Evolutionary conservation across 306 rosid genomes (phyloP).

Genomic region (Corylus americana): DNA sequence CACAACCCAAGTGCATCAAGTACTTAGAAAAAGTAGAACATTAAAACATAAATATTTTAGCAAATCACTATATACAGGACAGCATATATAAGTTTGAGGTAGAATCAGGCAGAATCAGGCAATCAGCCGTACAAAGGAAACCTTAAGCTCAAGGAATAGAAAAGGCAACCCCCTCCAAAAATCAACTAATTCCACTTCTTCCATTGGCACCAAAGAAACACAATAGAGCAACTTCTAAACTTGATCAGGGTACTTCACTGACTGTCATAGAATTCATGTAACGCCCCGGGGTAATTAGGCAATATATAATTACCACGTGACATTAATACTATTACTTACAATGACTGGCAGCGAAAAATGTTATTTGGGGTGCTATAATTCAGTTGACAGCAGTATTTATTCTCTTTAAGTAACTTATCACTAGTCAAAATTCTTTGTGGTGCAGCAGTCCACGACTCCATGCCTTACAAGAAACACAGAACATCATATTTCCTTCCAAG

Average conservation of each 20-base stretch:
- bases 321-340: no score
- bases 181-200: neutral
- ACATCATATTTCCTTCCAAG: neutral
- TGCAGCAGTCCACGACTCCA: neutral
- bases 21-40: neutral
- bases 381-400: no score
- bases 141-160: neutral
- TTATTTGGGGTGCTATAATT: no score
- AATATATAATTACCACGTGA: no score
- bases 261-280: neutral
- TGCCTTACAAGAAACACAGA: neutral
- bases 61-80: neutral
- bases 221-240: neutral
- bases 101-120: neutral
- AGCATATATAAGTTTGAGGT: no score
- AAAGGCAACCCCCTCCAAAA: neutral
- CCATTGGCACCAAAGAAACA: neutral
- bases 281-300: no score
- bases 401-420: no score
- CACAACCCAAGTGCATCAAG: neutral
- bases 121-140: neutral
- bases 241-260: neutral
- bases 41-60: neutral
- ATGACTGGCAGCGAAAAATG: no score
- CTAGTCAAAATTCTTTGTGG: neutral